Percentiles rank a stretch among this genome's conserved stretches.
phyloP scores from a whole-genome alignment of 2,329 filamentous ascomycete genomes.

The Chaetothyriales sp. region DNA sequence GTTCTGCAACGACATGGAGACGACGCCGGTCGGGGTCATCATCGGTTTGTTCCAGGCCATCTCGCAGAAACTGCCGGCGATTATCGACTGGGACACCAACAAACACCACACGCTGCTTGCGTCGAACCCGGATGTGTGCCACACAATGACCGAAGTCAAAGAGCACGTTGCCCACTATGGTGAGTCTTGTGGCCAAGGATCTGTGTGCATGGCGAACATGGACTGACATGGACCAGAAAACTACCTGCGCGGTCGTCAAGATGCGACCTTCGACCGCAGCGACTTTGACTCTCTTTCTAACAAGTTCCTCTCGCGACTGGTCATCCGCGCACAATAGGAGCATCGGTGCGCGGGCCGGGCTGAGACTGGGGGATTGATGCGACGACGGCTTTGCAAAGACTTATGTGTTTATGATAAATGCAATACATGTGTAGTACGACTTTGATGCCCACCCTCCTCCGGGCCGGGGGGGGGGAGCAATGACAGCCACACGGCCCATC shows the following conservation, averaged over 20 bases:
- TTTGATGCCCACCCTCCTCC: not conserved
- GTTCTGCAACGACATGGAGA: conserved; percentile 96
- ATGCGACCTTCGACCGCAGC: conserved; percentile 71
- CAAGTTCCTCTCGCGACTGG: conserved; percentile 92
- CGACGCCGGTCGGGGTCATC: conserved; percentile 86
- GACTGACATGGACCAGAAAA: conserved; percentile 49
- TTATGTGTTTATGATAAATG: not conserved
- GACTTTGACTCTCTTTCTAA: conserved; percentile 94
- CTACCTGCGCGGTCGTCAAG: conserved; percentile 68
- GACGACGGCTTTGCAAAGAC: not conserved
- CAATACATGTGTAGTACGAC: not conserved
- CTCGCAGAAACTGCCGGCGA: conserved; percentile 84
- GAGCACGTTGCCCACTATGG: conserved; percentile 87
- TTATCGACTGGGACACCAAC: conserved; percentile 85
- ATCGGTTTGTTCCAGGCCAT: conserved; percentile 96
- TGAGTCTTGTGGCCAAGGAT: conserved; percentile 36
- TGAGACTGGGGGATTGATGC: not conserved
- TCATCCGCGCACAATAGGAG: conserved; percentile 56
- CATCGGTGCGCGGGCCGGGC: not conserved
- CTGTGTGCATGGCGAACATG: conserved; percentile 22
- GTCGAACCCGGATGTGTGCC: conserved; percentile 83
- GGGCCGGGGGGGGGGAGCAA: not conserved
- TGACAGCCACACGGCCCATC: not conserved
- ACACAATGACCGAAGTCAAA: conserved; percentile 90
- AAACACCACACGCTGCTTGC: conserved; percentile 84